Evolutionary conservation across 352 stramenopile species (phyloP), one percentile per base, ranked within the genome.

Genomic region (Plasmopara halstedii): DNA sequence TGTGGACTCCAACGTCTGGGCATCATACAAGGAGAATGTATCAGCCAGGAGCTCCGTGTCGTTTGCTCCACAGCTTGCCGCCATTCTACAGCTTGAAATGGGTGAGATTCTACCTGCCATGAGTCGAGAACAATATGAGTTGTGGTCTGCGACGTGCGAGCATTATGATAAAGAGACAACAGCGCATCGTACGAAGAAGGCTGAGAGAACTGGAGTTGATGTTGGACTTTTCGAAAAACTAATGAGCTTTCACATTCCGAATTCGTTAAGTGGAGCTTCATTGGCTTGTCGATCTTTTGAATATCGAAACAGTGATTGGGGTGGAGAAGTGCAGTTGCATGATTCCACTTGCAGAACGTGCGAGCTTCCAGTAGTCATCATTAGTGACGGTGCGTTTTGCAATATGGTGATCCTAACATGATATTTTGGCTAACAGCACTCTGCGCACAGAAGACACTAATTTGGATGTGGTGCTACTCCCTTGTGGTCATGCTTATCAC

Each of bases 221-320:
- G 35, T 46, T 13, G 38, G 39, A n/a, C 31, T 31, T 32, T 27
- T 54, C 2, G 53, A 44, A 20, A 54, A 17, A 27, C 34, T 40
- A 11, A 44, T 45, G 8, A 61, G 53, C 13, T 35, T 44, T 48
- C 39, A 8, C 4, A 36, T 29, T 42, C 56, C 42, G 4, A 62
- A 35, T 1, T 51, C 44, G 8, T 21, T 47, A 25, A 29, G 48
- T 18, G 35, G 23, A 22, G 34, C 44, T 26, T 42, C 53, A 5
- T 36, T 77, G 31, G 53, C 67, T 11, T 62, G 52, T 45, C 59
- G 76, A 27, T 74, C 65, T 14, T 94, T 85, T 60, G 83, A 94
- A 34, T 88, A 77, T 43, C 67, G 79, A 20, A 90, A 86, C 53
- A 90, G 81, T 44, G 83, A 91, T 43, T 94, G 83, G 83, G 83